Conservation (phyloP, 129 eudicot species). For the Flaveria ramosissima region DNA sequence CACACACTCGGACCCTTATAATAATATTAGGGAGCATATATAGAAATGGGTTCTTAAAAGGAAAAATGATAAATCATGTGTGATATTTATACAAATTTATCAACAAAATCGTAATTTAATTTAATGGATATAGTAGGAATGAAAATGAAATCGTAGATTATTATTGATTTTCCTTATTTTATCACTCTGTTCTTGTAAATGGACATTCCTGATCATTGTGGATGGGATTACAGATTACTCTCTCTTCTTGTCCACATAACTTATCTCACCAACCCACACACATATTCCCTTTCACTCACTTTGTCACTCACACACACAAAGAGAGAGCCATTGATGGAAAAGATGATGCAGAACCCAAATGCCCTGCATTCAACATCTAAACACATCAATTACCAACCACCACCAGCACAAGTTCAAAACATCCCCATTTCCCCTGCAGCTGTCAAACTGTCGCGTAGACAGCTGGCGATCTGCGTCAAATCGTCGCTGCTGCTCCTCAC, state of each 20-base stretch:
- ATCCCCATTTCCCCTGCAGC: slow-evolving; percentile 38
- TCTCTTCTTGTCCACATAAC: slow-evolving; percentile 48
- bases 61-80: too few species aligned
- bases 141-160: neutral
- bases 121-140: too few species aligned
- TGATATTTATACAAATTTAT: too few species aligned
- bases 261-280: neutral
- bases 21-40: too few species aligned
- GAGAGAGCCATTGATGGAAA: slow-evolving; percentile 26
- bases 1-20: too few species aligned
- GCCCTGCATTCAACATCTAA: slow-evolving; percentile 42
- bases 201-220: slow-evolving; percentile 16
- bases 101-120: too few species aligned
- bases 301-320: neutral
- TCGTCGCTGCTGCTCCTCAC: slow-evolving; percentile 54
- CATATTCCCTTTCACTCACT: slow-evolving; percentile 6
- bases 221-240: slow-evolving; percentile 43
- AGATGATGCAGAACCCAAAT: slow-evolving; percentile 42
- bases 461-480: slow-evolving; percentile 50
- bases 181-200: neutral
- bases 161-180: too few species aligned
- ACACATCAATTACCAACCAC: slow-evolving; percentile 34
- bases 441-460: slow-evolving; percentile 60
- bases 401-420: slow-evolving; percentile 42
- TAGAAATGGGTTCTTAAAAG: too few species aligned